Evolutionary conservation across 2,329 filamentous ascomycete genomes (phyloP).

Genomic region (Trichocomaceae sp.): DNA sequence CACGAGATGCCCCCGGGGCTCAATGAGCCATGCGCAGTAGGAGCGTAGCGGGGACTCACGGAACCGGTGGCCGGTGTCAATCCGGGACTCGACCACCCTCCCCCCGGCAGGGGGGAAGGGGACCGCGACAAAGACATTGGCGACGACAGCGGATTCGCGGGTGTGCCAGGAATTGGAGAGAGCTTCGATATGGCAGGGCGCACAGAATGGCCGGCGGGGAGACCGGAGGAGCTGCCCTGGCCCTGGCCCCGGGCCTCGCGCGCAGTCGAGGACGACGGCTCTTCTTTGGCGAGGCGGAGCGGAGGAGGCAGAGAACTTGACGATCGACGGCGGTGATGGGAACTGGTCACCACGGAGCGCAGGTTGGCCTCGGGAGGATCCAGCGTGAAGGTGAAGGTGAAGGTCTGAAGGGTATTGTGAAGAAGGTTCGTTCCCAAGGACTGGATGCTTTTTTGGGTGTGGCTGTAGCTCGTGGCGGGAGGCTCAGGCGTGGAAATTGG

Average conservation of each 20-base stretch:
- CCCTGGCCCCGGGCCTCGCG: constrained; percentile 17
- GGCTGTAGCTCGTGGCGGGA: constrained; percentile 8
- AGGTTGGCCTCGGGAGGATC: constrained; percentile 39
- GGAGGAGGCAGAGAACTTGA: constrained; percentile 47
- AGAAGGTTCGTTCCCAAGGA: background rate
- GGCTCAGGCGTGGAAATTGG: background rate
- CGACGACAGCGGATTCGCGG: constrained; percentile 50
- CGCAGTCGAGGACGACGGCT: constrained; percentile 19
- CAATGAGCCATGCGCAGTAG: constrained; percentile 15
- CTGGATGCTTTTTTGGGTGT: background rate
- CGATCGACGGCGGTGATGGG: constrained; percentile 32
- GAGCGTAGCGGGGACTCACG: constrained; percentile 53
- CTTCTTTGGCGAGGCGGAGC: constrained; percentile 26
- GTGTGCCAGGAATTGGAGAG: constrained; percentile 47
- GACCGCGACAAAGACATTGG: constrained; percentile 80
- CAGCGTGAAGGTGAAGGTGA: constrained; percentile 21
- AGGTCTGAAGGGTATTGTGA: background rate
- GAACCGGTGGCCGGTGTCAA: constrained; percentile 66
- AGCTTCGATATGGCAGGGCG: constrained; percentile 21
- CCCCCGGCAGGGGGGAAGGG: constrained; percentile 74
- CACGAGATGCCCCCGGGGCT: constrained; percentile 55
- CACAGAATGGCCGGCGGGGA: constrained; percentile 16
- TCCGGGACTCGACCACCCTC: constrained; percentile 82
- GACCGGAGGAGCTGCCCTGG: constrained; percentile 21
- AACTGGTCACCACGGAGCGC: constrained; percentile 15